Base-by-base conservation (phyloP, 805 yeast species). In the Maudiozyma serrabonitensis region DNA sequence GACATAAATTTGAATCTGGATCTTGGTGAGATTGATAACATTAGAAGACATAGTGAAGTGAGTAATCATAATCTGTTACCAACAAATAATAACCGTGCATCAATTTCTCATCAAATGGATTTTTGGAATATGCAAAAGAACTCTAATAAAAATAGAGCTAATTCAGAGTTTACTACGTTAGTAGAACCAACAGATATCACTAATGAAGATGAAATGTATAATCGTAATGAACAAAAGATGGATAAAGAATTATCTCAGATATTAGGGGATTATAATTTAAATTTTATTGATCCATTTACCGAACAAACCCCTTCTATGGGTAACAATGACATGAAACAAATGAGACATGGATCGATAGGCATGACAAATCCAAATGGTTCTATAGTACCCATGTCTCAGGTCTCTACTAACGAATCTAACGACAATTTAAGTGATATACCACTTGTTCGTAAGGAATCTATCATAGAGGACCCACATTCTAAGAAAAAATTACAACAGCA, bases 21-120 rank as follows among this genome's bases (percentile, higher is more conserved):
- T 23, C 11, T 21, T 13, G 26, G 45, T 16, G 16, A 16, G 13
- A 42, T 42, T 1, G 48, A 41, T 13, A 47, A 42, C 43, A 38
- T 39, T 25, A 47, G 64, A 50, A 55, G 66, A 43, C 56, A 52
- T 32, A 58, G 61, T 47, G 60, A 56, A 16, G 57, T 57, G 6
- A 48, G 58, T 11, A 50, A 48, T 9, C 48, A 52, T 32, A 42
- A 41, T 41, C 11, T 32, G 2, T 26, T 49, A 4, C 48, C 46
- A 11, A 46, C 42, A 44, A 52, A 56, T 1, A 55, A 51, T 21
- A 50, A 56, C 4, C 52, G 67, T 21, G 57, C 56, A n/a, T 62
- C 67, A 11, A 63, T 64, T 19, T 64, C 68, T 15, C 59, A 62
- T 40, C 48, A 54, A 19, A 48, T 59, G 11, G 64, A 64, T 49